Evolutionary conservation across 345 rosid species (phyloP).

Genomic region (Eucalyptus victrix): DNA sequence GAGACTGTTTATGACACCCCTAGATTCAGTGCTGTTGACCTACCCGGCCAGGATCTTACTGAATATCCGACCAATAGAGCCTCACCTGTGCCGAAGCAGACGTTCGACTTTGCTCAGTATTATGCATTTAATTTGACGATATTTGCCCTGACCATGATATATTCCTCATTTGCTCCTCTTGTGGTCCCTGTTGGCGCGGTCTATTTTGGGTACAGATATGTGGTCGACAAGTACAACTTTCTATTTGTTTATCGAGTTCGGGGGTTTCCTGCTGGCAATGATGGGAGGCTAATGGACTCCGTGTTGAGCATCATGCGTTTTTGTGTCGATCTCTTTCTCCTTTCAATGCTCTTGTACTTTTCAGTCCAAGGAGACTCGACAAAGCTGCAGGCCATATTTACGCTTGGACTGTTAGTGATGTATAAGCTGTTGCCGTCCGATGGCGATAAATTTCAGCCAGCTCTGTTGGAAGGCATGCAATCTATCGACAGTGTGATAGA

Average conservation of each 20-base stretch:
- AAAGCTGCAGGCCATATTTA: slow-evolving; percentile 95
- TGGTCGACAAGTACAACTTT: slow-evolving; percentile 96
- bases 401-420: slow-evolving; percentile 71
- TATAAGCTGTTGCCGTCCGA: slow-evolving; percentile 84
- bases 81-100: slow-evolving; percentile 90
- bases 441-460: slow-evolving; percentile 50
- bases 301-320: slow-evolving; percentile 76
- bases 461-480: slow-evolving; percentile 63
- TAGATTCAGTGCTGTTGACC: slow-evolving; percentile 24
- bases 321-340: slow-evolving; percentile 80
- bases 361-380: slow-evolving; percentile 86
- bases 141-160: slow-evolving; percentile 85
- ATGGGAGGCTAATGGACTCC: slow-evolving; percentile 95
- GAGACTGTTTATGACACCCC: slow-evolving; percentile 59
- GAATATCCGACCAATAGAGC: slow-evolving; percentile 78
- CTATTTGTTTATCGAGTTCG: slow-evolving; percentile 84
- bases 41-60: slow-evolving; percentile 61
- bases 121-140: slow-evolving; percentile 93
- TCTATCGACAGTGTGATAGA: slow-evolving; percentile 66
- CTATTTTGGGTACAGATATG: slow-evolving; percentile 90
- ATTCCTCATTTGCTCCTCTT: slow-evolving; percentile 84
- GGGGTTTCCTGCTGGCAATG: slow-evolving; percentile 96
- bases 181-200: slow-evolving; percentile 92
- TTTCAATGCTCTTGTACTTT: slow-evolving; percentile 81
- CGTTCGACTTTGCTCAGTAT: slow-evolving; percentile 93